Evolutionary conservation across 1,284 basidiomycete genomes (phyloP).

Genomic region (Cerrena zonata): DNA sequence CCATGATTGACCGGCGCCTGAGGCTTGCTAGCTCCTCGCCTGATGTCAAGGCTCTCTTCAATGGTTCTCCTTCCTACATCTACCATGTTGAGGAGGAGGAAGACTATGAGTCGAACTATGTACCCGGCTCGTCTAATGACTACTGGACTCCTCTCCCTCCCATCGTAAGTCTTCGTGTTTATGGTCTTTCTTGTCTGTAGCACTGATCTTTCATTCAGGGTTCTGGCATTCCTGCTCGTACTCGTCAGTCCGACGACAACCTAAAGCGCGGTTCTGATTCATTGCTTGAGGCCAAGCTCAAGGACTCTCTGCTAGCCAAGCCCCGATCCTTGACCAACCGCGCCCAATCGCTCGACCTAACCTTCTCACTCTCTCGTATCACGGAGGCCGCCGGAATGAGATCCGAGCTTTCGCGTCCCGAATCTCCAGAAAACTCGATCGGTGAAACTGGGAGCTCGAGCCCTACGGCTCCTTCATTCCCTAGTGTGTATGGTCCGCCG

Average conservation of each 20-base stretch:
- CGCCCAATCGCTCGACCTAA: conserved; percentile 76
- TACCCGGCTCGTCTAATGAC: conserved; percentile 46
- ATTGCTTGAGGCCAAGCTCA: conserved; percentile 78
- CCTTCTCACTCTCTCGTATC: conserved; percentile 70
- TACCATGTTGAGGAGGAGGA: conserved; percentile 71
- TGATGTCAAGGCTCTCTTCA: conserved; percentile 93
- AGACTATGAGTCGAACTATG: conserved; percentile 44
- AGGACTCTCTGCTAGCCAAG: conserved; percentile 69
- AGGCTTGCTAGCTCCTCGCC: conserved; percentile 84
- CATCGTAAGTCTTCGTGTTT: conserved; percentile 46
- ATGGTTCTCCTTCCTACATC: conserved; percentile 68
- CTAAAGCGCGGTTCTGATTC: conserved; percentile 84
- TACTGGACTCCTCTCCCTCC: conserved; percentile 75
- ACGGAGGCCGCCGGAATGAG: conserved; percentile 47
- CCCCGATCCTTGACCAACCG: conserved; percentile 73
- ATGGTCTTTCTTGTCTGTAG: neutral
- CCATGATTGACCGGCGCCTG: conserved; percentile 69
- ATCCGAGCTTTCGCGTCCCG: conserved; percentile 55
- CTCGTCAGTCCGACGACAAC: conserved; percentile 64
- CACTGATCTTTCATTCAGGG: conserved; percentile 37
- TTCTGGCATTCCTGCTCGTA: conserved; percentile 57
- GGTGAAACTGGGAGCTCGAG: conserved; percentile 69
- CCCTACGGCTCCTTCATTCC: conserved; percentile 71
- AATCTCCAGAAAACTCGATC: conserved; percentile 69
- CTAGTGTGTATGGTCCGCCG: conserved; percentile 71